Conservation (phyloP, 805 yeast genomes). For the Metschnikowia noctiluminum region DNA sequence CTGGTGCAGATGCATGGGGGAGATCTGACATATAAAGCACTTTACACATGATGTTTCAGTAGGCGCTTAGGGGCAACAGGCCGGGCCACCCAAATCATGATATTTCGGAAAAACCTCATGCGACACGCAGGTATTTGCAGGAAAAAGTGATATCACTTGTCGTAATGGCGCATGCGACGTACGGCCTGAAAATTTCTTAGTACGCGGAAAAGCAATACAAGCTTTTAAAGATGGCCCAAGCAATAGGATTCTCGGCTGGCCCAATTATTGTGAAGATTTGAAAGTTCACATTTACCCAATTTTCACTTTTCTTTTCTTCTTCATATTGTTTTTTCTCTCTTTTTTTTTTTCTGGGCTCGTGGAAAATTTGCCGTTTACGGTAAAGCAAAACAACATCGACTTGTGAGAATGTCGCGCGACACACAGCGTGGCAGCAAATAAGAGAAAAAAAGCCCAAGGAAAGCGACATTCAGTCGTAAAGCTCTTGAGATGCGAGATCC, state of each 20-base stretch:
- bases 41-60: background rate
- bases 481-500: background rate
- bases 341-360: background rate
- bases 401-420: conserved; percentile 1
- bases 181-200: background rate
- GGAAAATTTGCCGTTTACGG: background rate
- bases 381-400: background rate
- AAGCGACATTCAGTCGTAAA: background rate
- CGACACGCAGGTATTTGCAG: background rate
- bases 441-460: background rate
- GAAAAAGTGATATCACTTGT: background rate
- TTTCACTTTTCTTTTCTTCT: too few species aligned
- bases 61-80: background rate
- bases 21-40: background rate
- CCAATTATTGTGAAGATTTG: too few species aligned
- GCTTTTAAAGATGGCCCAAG: too few species aligned
- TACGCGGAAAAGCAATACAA: background rate
- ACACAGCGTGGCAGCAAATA: background rate
- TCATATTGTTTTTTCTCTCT: too few species aligned
- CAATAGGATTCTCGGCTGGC: too few species aligned
- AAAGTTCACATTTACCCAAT: too few species aligned
- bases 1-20: background rate
- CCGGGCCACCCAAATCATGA: background rate
- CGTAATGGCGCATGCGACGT: background rate
- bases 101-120: conserved; percentile 3